Conservation (phyloP, 2,329 filamentous ascomycete species). For the Phialemonium atrogriseum region DNA sequence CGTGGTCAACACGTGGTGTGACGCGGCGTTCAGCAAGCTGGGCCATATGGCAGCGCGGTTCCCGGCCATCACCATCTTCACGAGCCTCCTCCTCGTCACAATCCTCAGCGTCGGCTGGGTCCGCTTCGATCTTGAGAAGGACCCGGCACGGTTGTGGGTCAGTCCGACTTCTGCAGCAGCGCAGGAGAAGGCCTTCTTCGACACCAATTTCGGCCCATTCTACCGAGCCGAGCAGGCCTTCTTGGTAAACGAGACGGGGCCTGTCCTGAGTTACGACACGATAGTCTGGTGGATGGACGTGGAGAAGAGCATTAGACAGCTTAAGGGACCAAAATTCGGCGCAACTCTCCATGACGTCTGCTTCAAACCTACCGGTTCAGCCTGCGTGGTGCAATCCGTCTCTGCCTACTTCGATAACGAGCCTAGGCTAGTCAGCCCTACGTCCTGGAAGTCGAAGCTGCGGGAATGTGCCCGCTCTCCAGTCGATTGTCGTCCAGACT, state of each 20-base stretch:
- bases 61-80: slow-evolving; percentile 71
- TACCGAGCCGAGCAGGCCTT: slow-evolving; percentile 92
- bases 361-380: slow-evolving; percentile 84
- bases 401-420: slow-evolving; percentile 76
- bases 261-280: slow-evolving; percentile 82
- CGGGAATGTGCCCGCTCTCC: slow-evolving; percentile 69
- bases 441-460: slow-evolving; percentile 65
- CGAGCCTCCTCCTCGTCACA: slow-evolving; percentile 66
- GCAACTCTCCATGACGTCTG: slow-evolving; percentile 76
- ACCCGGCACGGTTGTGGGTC: slow-evolving; percentile 94
- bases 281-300: slow-evolving; percentile 91
- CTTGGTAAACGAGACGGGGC: slow-evolving; percentile 82
- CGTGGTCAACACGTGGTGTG: slow-evolving; percentile 73
- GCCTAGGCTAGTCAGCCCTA: slow-evolving; percentile 50
- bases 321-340: slow-evolving; percentile 62
- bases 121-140: slow-evolving; percentile 78
- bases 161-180: slow-evolving; percentile 86
- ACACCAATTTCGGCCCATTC: slow-evolving; percentile 87
- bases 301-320: slow-evolving; percentile 64
- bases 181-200: slow-evolving; percentile 89
- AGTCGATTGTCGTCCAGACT: slow-evolving; percentile 77
- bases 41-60: slow-evolving; percentile 76
- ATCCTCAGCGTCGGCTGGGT: slow-evolving; percentile 83
- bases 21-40: slow-evolving; percentile 69
- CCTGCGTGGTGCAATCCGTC: slow-evolving; percentile 90